Conservation (phyloP, 163 green algal species). For the Prototheca wickerhamii region DNA sequence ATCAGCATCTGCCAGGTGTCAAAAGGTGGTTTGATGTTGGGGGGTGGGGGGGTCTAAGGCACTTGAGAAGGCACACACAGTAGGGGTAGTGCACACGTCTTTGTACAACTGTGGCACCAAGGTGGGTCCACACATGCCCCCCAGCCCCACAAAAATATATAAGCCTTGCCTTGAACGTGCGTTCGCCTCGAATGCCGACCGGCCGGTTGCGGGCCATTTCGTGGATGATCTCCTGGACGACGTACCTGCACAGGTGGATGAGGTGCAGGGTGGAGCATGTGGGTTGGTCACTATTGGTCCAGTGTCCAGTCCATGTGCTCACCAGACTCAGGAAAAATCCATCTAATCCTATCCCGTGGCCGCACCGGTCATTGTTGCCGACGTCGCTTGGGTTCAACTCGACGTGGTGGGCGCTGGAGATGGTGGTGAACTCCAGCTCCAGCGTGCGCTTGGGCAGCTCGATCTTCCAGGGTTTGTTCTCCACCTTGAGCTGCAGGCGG, state of each 20-base stretch:
- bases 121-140: background rate
- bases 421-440: slow-evolving; percentile 91
- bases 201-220: slow-evolving; percentile 88
- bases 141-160: background rate
- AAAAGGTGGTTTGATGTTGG: background rate
- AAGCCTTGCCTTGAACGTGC: slow-evolving; percentile 33
- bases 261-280: background rate
- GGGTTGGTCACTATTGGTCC: background rate
- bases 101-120: background rate
- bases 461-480: slow-evolving; percentile 93
- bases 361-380: slow-evolving; percentile 86
- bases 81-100: background rate
- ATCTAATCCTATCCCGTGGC: too few species aligned
- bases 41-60: slow-evolving; percentile 17
- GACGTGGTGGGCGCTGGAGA: slow-evolving; percentile 83
- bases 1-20: slow-evolving; percentile 73
- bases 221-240: slow-evolving; percentile 95
- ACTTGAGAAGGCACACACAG: background rate
- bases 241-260: slow-evolving; percentile 26
- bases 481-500: slow-evolving; percentile 73
- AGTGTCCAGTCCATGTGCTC: background rate
- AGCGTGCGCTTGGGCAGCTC: slow-evolving; percentile 77
- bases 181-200: slow-evolving; percentile 57
- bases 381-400: slow-evolving; percentile 93
- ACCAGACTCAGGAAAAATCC: background rate